A percentile compares a stretch with the other conserved stretches of the same genome.
phyloP scores from a whole-genome alignment of 169 alveolate species.

The Blepharisma undulans region DNA sequence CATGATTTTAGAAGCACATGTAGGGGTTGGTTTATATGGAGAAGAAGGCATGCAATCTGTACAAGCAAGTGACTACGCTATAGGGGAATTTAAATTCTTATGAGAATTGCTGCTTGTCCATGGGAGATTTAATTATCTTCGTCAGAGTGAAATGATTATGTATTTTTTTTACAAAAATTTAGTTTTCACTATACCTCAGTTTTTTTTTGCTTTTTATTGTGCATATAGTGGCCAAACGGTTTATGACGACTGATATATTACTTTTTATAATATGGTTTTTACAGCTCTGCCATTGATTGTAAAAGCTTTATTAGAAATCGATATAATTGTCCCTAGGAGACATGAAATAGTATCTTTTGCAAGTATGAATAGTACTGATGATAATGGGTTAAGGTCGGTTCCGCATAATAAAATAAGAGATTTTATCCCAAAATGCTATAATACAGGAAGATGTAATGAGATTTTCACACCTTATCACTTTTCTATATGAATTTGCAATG shows the following conservation, averaged over 20 bases:
- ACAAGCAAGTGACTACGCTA: slow-evolving; percentile 77
- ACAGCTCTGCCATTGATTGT: slow-evolving; percentile 84
- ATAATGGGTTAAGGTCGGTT: not conserved
- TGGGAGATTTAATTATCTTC: slow-evolving; percentile 83
- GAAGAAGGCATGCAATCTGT: slow-evolving; percentile 88
- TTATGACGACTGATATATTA: slow-evolving; percentile 88
- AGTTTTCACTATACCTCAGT: slow-evolving; percentile 84
- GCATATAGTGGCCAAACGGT: slow-evolving; percentile 87
- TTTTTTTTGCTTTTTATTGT: slow-evolving; percentile 75
- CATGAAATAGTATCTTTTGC: not conserved
- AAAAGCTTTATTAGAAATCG: slow-evolving; percentile 82
- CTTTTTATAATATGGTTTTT: slow-evolving; percentile 85
- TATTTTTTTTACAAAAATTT: slow-evolving; percentile 90
- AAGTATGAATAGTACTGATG: not conserved
- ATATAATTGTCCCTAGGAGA: slow-evolving; percentile 43
- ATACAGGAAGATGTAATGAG: slow-evolving; percentile 60
- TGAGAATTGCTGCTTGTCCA: slow-evolving; percentile 84
- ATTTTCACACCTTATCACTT: slow-evolving; percentile 64
- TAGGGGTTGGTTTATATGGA: slow-evolving; percentile 86
- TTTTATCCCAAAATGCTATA: slow-evolving; percentile 45
- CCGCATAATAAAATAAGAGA: not conserved
- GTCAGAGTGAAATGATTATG: slow-evolving; percentile 84
- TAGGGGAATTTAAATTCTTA: slow-evolving; percentile 84
- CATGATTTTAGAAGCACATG: slow-evolving; percentile 88
- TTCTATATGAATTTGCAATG: slow-evolving; percentile 50